A percentile compares a stretch with the other conserved stretches of the same genome.
Evolutionary conservation across 2,329 filamentous ascomycete species (phyloP).

Genomic region (Myriosclerotinia duriaeana): DNA sequence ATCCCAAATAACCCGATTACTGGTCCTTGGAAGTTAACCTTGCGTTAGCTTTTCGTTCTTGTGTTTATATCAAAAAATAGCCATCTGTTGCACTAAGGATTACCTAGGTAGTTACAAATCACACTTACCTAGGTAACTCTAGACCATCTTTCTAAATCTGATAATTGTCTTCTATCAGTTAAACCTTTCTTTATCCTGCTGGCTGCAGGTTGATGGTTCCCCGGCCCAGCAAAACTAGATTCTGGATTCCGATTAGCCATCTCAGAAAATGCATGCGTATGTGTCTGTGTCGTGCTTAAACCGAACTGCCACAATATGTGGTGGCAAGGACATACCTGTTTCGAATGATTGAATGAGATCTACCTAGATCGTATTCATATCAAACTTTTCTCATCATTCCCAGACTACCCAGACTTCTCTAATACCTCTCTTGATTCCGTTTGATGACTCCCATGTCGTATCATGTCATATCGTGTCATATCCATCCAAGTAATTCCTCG

Average conservation of each 20-base stretch:
- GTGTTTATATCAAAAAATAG: no score
- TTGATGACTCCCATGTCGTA: conserved; percentile 6
- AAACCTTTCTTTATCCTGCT: not conserved
- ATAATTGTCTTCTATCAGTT: not conserved
- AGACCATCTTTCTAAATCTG: not conserved
- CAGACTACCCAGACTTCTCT: not conserved
- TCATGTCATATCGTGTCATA: not conserved
- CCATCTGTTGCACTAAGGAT: not conserved
- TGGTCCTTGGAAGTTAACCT: not conserved
- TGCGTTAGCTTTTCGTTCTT: not conserved
- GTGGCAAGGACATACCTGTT: conserved; percentile 11
- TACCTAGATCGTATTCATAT: not conserved
- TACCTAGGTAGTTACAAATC: not conserved
- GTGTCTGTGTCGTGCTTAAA: not conserved
- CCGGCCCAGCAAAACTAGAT: not conserved
- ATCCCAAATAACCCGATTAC: not conserved
- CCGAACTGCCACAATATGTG: conserved; percentile 10
- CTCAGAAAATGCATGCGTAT: not conserved
- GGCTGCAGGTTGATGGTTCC: no score
- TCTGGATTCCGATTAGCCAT: not conserved
- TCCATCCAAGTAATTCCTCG: not conserved
- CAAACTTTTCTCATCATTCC: conserved; percentile 6
- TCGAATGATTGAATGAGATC: not conserved
- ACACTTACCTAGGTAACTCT: no score
- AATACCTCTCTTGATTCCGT: not conserved